Evolutionary conservation across 1,284 basidiomycete genomes (phyloP), one percentile per base, ranked within the genome.

Genomic region (Naganishia sp.): DNA sequence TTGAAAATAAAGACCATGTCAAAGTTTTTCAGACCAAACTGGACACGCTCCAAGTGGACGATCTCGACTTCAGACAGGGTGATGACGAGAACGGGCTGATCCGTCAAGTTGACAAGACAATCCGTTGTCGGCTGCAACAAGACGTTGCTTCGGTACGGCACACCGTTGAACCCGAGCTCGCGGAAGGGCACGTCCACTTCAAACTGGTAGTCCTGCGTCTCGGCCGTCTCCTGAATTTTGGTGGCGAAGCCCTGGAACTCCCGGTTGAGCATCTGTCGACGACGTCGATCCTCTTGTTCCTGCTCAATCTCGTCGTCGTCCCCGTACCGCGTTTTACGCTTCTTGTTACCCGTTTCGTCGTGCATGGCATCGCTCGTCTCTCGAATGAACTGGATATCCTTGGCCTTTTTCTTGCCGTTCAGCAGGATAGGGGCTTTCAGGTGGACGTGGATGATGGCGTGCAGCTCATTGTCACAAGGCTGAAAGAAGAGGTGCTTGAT

Each of bases 261-360:
- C 77, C 90, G 94, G 84, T 99, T 99, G 46, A 98, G 83, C 79
- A 90, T 84, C 64, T 90, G 89, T 61, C 94, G 83, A 31, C 92
- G 87, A 77, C 90, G 90, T 66, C 94, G 85, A 80, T 99, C 96
- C 77, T 95, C 93, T 77, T 98, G 95, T 77, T 99, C 96, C 80
- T 96, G 89, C 82, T 99, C 95, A 70, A 99, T 94, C 81, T 99
- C 96, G 77, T 99, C 96, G 79, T 99, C 96, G 76, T 99, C 96
- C 48, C 95, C 95, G 75, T 96, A 97, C 64, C 94, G 87, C 71
- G 95, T 92, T 81, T 96, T 94, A 68, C 96, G 87, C 80, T 98
- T 99, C 72, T 94, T 87, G 76, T 98, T 98, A n/a, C 95, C 95
- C 11, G 79, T 80, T 81, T 99, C 96, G 75, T 99, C 96, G 75